Evolutionary conservation across 495 filamentous ascomycete species (phyloP), one percentile per base, ranked within the genome.

Genomic region (Daldinia bambusicola): DNA sequence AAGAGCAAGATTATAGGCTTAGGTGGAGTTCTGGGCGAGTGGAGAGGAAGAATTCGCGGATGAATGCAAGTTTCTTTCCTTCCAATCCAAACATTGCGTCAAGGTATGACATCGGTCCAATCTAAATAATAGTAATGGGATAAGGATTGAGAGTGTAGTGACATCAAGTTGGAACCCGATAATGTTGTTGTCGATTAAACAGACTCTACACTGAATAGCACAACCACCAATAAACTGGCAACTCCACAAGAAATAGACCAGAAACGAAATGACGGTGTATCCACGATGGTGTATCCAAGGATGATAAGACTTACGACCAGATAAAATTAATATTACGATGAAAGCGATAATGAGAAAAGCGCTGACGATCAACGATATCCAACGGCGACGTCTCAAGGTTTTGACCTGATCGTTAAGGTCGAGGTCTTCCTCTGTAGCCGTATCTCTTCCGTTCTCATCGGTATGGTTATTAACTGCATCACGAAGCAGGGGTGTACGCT

Each of bases 321-420:
- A 69, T 26, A 77, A 48, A 58, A 76, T 69, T 31, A 77, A 65
- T 50, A 75, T 74, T 30, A 72, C 66, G 32, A 77, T 50, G 48
- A 77, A 77, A 48, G 55, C 68, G 53, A 74, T 3, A 52, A 77
- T 72, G 55, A 77, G 55, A 16, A 76, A 55, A 20, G 37, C 48
- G 61, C 75, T 77, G 48, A 58, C 75, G 55, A 77, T 16, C n/a
- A 77, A 66, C 6, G 75, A 77, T 63, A 77, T 67, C 75, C 75
- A 77, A 14, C 75, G 75, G 43, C 75, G 75, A 37, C 70, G 73
- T 50, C 62, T 75, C 69, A 57, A 71, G 30, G 63, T 65, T 61
- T 67, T 74, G 66, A 64, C 50, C 52, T 72, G 67, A 13, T 60
- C 26, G 37, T 63, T 62, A 34, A 69, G 52, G 12, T 10, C 48